Evolutionary conservation across 2,329 filamentous ascomycete genomes (phyloP).

Genomic region (Microascus cirrosus): DNA sequence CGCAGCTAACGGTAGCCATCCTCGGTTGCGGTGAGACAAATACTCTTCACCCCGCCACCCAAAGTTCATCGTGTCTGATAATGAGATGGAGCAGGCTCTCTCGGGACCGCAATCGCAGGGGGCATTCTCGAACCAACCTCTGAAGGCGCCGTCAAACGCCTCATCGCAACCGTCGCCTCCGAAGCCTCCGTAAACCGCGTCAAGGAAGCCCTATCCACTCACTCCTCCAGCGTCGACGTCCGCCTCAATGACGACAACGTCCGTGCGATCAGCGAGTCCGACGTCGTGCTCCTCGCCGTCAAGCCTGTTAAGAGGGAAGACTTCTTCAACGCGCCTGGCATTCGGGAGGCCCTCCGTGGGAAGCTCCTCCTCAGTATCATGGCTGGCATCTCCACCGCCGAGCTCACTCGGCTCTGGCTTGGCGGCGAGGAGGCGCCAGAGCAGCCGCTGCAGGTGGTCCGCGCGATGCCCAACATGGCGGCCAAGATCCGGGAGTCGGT

Average conservation of each 20-base stretch:
- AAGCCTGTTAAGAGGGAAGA: background rate
- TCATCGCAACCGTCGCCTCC: background rate
- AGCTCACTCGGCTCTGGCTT: background rate
- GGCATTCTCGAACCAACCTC: background rate
- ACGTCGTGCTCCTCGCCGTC: background rate
- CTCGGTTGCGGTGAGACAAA: background rate
- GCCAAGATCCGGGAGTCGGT: background rate
- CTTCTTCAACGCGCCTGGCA: background rate
- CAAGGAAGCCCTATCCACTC: background rate
- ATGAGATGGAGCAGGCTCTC: background rate
- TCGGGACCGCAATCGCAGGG: background rate
- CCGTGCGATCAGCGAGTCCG: background rate
- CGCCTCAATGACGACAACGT: background rate
- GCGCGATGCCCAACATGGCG: background rate
- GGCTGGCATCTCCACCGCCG: background rate
- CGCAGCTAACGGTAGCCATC: background rate
- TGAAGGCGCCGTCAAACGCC: background rate
- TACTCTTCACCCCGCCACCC: background rate
- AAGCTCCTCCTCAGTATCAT: background rate
- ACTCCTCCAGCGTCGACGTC: background rate
- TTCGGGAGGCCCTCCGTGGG: background rate
- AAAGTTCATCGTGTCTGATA: background rate
- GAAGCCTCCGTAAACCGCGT: background rate
- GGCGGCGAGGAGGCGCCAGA: background rate
- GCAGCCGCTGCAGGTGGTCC: background rate